Conservation (phyloP, 129 eudicot genomes). For the Kitagawia praeruptora region DNA sequence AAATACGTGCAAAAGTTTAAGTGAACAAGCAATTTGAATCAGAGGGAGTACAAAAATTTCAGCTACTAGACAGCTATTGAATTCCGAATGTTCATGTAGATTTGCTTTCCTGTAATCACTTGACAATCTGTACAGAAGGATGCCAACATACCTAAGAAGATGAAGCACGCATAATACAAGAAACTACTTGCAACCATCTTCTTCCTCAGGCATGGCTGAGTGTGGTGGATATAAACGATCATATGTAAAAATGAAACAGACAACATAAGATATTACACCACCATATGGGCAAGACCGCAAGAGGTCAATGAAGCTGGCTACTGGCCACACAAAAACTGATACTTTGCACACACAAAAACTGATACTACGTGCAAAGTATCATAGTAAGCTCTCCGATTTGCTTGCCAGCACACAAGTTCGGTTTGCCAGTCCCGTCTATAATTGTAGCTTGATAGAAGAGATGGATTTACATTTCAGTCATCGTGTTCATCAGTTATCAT, state of each 20-base stretch:
- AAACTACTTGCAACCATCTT: neutral
- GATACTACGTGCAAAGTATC: neutral
- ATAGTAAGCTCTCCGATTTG: neutral
- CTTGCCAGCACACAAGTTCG: neutral
- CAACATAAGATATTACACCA: neutral
- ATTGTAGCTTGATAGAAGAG: neutral
- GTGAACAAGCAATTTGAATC: too few relatives aligned
- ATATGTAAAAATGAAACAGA: neutral
- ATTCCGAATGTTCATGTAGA: neutral
- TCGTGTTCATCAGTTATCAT: constrained; percentile 9
- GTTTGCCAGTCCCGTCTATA: neutral
- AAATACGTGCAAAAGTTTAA: too few relatives aligned
- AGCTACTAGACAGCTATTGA: neutral
- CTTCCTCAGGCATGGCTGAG: neutral
- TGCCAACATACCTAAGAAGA: neutral
- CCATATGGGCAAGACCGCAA: neutral
- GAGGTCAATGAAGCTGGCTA: constrained; percentile 1
- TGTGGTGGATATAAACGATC: neutral
- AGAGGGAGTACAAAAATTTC: neutral
- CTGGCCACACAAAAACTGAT: neutral
- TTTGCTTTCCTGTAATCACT: neutral
- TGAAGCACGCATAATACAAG: neutral
- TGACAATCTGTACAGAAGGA: constrained; percentile 4
- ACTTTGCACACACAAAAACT: neutral
- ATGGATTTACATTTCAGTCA: neutral